phyloP scores from a whole-genome alignment of 148 eudicot genomes.

The Mesembryanthemum crystallinum region DNA sequence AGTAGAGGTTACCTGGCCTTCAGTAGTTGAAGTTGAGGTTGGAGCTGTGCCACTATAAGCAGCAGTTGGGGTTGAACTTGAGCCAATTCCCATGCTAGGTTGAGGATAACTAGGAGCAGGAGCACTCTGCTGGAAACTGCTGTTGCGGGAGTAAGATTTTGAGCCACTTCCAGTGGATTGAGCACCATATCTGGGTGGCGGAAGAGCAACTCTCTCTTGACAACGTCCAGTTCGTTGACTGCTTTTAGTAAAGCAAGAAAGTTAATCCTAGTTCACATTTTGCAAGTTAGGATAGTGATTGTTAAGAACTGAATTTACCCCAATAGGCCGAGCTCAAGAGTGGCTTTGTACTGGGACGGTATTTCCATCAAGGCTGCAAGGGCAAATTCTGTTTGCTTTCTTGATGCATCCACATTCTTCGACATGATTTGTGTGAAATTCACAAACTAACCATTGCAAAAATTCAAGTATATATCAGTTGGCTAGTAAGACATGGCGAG shows the following conservation, averaged over 20 bases:
- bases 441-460: constrained; percentile 62
- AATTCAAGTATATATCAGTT: constrained; percentile 9
- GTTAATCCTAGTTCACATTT: background rate
- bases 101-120: constrained; percentile 42
- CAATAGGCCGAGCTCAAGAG: constrained; percentile 77
- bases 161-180: constrained; percentile 38
- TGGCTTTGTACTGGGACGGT: constrained; percentile 95
- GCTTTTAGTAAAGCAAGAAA: constrained; percentile 25
- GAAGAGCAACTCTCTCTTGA: constrained; percentile 71
- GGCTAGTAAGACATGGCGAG: background rate
- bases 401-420: constrained; percentile 52
- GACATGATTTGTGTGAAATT: constrained; percentile 94
- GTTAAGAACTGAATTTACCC: constrained; percentile 50
- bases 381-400: constrained; percentile 93
- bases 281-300: background rate
- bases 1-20: constrained; percentile 51
- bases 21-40: constrained; percentile 46
- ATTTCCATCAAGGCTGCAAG: constrained; percentile 95
- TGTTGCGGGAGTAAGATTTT: constrained; percentile 46
- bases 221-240: constrained; percentile 56
- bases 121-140: constrained; percentile 51
- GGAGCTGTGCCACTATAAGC: constrained; percentile 33
- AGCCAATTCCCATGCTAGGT: constrained; percentile 25
- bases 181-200: constrained; percentile 68
- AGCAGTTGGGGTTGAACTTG: constrained; percentile 28